Base-by-base conservation (phyloP, 345 rosid species). In the Euphorbia pulcherrima region DNA sequence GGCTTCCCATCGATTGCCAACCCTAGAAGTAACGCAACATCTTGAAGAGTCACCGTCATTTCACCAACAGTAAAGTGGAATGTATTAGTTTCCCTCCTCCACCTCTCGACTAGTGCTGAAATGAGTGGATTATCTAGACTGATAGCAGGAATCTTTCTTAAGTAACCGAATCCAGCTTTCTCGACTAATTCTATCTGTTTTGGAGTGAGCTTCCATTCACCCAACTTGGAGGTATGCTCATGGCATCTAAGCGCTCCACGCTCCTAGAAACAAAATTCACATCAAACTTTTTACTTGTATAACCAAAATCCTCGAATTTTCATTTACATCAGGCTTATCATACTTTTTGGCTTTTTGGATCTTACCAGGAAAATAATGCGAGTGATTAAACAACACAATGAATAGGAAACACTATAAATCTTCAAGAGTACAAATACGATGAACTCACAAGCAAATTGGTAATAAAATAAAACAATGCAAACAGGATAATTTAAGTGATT, bases 231-330 rank as follows among this genome's bases (percentile, higher is more conserved):
- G 8, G 98, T 92, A 69, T 92, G 98, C 78, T 92, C 98, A 68
- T 90, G 98, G 82, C 98, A 92, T 81, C 98, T 85, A 66, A 92
- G 92, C 4, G 93, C 98, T 72, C 96, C 97, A n/a, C 98, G 87
- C 77, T 92, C 98, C 97, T 93, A 67, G 12, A 46, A n/a, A 28
- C 39, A 21, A 5, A 18, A 21, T 28, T 29, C n/a, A 12, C 11
- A 44, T n/a, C 6, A 17, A 64, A 9, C 29, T 23, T 56, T n/a
- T 57, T 28, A 24, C 57, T 58, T 8, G 30, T 0, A 6, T 5
- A 57, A 44, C 11, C 5, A 40, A 16, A 5, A 24, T 2, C 28
- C 39, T 27, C 1, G 2, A 56, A 2, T 14, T 56, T 53, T 53
- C 14, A 0, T 10, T 53, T 24, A 6, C 4, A 10, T 35, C n/a